Percentiles rank a stretch among this genome's conserved stretches.
Evolutionary conservation across 2,329 filamentous ascomycete species (phyloP).

Genomic region (Arthrobotrys entomopaga): DNA sequence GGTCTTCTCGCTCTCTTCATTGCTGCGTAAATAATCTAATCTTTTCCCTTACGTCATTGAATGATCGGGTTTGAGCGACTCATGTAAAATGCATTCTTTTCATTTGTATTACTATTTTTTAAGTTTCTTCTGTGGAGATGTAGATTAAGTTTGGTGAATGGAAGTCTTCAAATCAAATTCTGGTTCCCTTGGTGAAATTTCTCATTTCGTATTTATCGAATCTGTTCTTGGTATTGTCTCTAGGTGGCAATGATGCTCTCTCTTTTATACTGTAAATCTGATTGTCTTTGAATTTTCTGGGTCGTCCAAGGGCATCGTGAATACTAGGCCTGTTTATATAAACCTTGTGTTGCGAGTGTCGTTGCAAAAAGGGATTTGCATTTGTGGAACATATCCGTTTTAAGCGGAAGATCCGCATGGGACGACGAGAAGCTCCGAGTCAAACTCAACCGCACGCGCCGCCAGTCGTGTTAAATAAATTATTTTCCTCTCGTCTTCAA

Average conservation of each 20-base stretch:
- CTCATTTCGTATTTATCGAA: too few relatives aligned
- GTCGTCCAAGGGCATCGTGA: too few relatives aligned
- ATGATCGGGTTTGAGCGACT: conserved; percentile 52
- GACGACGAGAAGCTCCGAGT: too few relatives aligned
- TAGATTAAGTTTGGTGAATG: conserved; percentile 56
- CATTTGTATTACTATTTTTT: conserved; percentile 56
- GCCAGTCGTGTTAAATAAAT: too few relatives aligned
- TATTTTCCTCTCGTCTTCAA: too few relatives aligned
- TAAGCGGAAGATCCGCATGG: background rate
- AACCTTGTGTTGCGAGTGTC: background rate
- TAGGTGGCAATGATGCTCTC: too few relatives aligned
- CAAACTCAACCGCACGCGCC: too few relatives aligned
- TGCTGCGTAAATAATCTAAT: conserved; percentile 52
- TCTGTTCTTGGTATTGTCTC: too few relatives aligned
- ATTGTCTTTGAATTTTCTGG: conserved; percentile 9
- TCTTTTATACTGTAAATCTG: too few relatives aligned
- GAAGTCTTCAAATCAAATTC: conserved; percentile 44
- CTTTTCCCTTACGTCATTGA: conserved; percentile 51
- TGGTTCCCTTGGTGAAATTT: too few relatives aligned
- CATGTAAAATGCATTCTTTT: conserved; percentile 55
- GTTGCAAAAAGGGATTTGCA: too few relatives aligned
- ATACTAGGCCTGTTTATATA: too few relatives aligned
- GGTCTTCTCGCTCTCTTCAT: conserved; percentile 54
- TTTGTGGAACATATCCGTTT: background rate
- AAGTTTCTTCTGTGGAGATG: conserved; percentile 50